Conservation (phyloP, 73 alveolate species). For the Breviolum minutum region DNA sequence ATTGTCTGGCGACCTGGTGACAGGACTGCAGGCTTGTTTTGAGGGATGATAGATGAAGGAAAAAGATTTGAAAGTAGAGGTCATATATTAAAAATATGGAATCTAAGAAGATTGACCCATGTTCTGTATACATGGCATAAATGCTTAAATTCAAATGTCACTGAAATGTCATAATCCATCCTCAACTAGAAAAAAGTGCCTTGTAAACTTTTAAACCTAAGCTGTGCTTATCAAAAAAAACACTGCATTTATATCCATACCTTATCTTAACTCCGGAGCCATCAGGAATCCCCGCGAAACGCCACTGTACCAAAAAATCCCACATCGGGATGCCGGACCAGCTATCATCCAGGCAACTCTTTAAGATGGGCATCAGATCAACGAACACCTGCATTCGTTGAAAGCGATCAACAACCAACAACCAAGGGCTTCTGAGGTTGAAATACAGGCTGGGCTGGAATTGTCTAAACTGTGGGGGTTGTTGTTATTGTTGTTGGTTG, state of each 20-base stretch:
- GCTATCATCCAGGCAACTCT: constrained; percentile 93
- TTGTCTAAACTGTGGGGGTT: no score
- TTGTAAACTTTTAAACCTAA: no score
- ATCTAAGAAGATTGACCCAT: no score
- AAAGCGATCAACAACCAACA: neutral
- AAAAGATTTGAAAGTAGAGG: neutral
- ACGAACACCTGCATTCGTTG: constrained; percentile 31
- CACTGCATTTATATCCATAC: neutral
- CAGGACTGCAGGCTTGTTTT: neutral
- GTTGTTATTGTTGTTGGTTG: no score
- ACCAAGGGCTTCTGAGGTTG: no score
- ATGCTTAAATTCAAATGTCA: no score
- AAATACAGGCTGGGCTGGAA: no score
- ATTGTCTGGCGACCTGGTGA: constrained; percentile 87
- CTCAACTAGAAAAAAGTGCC: no score
- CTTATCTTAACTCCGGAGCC: no score
- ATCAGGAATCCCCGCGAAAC: neutral
- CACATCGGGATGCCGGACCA: constrained; percentile 6
- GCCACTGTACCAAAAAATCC: neutral
- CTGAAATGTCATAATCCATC: no score
- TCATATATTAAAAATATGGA: no score
- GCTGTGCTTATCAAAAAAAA: neutral
- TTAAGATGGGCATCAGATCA: constrained; percentile 85
- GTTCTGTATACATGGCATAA: no score
- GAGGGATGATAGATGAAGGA: neutral